phyloP scores from a whole-genome alignment of 2,329 filamentous ascomycete species.

The Cadophora luteo-olivacea region DNA sequence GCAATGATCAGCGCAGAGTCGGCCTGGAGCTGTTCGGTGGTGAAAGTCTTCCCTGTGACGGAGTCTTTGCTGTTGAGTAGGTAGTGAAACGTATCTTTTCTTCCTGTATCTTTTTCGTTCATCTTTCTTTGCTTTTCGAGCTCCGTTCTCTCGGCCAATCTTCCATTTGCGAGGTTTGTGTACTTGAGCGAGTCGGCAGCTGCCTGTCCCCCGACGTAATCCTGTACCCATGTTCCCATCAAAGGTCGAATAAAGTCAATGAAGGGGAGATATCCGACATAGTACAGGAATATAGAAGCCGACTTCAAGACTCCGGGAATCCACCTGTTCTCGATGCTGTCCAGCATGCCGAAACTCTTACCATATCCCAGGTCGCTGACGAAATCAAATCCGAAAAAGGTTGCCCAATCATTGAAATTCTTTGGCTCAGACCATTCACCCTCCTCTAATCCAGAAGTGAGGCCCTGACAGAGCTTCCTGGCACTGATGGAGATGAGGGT shows the following conservation, averaged over 20 bases:
- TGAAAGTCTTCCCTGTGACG: constrained; percentile 30
- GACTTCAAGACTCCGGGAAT: constrained; percentile 26
- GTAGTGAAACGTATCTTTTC: constrained; percentile 35
- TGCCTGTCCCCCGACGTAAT: constrained; percentile 26
- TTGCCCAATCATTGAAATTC: constrained; percentile 45
- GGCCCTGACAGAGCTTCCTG: constrained; percentile 15
- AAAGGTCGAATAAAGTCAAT: constrained; percentile 25
- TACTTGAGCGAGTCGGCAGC: constrained; percentile 28
- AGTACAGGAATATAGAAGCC: constrained; percentile 29
- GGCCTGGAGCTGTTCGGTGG: constrained; percentile 23
- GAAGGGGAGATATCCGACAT: constrained; percentile 29
- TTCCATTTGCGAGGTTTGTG: constrained; percentile 25
- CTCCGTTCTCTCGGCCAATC: constrained; percentile 23
- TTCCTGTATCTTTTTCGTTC: constrained; percentile 5
- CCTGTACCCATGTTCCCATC: constrained; percentile 21
- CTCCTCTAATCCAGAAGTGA: constrained; percentile 19
- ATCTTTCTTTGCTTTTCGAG: constrained; percentile 17
- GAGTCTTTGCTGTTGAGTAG: constrained; percentile 31
- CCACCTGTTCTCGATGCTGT: constrained; percentile 27
- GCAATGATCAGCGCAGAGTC: constrained; percentile 30
- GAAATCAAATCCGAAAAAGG: constrained; percentile 48
- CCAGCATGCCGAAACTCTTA: constrained; percentile 47
- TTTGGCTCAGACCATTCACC: constrained; percentile 27
- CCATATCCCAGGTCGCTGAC: constrained; percentile 53
- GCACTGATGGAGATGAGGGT: constrained; percentile 34